phyloP scores from a whole-genome alignment of 2,329 filamentous ascomycete genomes.

The Colletotrichum falcatum region DNA sequence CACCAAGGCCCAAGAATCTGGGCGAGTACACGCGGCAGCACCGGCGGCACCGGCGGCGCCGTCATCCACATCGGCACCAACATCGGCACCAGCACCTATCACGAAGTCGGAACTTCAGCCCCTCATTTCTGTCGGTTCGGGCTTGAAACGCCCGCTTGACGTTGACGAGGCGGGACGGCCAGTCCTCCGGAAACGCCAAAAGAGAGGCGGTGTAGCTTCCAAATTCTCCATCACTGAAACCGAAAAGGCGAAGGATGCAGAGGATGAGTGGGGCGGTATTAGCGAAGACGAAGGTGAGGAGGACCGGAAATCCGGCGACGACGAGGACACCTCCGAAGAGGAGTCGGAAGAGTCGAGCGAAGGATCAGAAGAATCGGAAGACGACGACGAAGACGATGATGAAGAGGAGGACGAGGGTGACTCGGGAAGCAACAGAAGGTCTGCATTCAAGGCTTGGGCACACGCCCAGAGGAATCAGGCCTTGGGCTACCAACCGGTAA shows the following conservation, averaged over 20 bases:
- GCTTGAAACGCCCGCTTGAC: slow-evolving; percentile 88
- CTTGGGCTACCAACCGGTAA: slow-evolving; percentile 71
- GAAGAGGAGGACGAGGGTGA: slow-evolving; percentile 48
- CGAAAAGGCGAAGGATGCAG: slow-evolving; percentile 50
- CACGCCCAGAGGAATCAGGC: slow-evolving; percentile 86
- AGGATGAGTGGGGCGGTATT: slow-evolving; percentile 44
- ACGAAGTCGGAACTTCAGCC: slow-evolving; percentile 10
- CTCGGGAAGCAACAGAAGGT: slow-evolving; percentile 55
- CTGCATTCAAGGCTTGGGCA: slow-evolving; percentile 95
- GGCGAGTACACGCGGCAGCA: slow-evolving; percentile 8
- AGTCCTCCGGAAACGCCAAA: slow-evolving; percentile 85
- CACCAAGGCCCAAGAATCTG: background rate
- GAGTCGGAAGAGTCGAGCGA: slow-evolving; percentile 43
- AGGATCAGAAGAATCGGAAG: slow-evolving; percentile 45
- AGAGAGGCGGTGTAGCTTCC: slow-evolving; percentile 71
- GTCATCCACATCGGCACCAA: background rate
- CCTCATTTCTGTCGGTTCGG: slow-evolving; percentile 69
- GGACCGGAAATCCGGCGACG: slow-evolving; percentile 15
- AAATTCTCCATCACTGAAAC: slow-evolving; percentile 61
- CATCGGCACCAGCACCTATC: background rate
- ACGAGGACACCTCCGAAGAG: slow-evolving; percentile 46
- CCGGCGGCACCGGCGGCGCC: slow-evolving; percentile 5
- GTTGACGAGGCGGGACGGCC: slow-evolving; percentile 83
- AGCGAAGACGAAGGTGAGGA: slow-evolving; percentile 40
- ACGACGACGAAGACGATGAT: slow-evolving; percentile 49